These are phyloP conservation scores for Corchorus olitorius DNA, from an alignment of 345 rosid species.

Conservation along the genomic window DNA sequence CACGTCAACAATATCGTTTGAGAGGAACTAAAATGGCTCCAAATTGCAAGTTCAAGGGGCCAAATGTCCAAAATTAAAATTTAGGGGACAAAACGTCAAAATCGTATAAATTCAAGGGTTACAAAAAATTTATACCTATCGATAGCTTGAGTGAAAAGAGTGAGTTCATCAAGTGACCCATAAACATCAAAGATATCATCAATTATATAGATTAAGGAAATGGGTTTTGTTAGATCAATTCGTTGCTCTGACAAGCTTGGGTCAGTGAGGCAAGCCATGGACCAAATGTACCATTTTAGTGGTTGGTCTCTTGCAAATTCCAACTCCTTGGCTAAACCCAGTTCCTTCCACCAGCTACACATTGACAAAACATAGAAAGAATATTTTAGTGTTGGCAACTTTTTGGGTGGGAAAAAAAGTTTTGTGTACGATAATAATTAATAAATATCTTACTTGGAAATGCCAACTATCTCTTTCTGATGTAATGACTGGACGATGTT, in stretches of 20 bases:
- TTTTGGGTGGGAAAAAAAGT: background rate
- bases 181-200: slow-evolving; percentile 60
- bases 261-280: slow-evolving; percentile 47
- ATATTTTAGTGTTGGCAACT: background rate
- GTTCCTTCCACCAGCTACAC: slow-evolving; percentile 64
- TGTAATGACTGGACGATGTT: slow-evolving; percentile 31
- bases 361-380: background rate
- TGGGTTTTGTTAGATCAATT: slow-evolving; percentile 49
- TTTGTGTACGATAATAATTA: background rate
- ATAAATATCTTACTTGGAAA: slow-evolving; percentile 28
- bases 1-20: no score
- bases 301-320: slow-evolving; percentile 55
- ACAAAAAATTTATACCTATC: slow-evolving; percentile 30
- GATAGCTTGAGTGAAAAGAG: slow-evolving; percentile 42
- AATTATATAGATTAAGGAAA: slow-evolving; percentile 54
- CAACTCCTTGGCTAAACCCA: slow-evolving; percentile 45
- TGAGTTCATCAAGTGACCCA: slow-evolving; percentile 50
- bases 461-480: slow-evolving; percentile 36
- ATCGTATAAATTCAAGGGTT: no score
- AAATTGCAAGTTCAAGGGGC: no score
- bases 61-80: no score
- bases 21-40: no score
- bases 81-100: no score
- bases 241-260: slow-evolving; percentile 49
- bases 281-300: slow-evolving; percentile 53